phyloP scores from a whole-genome alignment of 2,329 filamentous ascomycete species.

The Alternaria alternata region DNA sequence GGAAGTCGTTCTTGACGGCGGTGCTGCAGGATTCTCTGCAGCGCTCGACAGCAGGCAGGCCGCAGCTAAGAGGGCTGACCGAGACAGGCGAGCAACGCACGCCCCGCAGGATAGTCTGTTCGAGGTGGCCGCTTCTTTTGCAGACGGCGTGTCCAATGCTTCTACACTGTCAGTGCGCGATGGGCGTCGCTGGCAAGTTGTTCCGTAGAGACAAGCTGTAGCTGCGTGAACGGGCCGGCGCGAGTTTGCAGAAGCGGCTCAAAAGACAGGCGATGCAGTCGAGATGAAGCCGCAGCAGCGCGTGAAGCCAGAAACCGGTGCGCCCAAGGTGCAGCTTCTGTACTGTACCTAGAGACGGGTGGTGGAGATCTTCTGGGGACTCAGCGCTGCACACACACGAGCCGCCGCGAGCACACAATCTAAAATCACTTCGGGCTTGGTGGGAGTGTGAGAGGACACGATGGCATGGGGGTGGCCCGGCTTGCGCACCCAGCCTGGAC shows the following conservation, averaged over 20 bases:
- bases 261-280: slow-evolving; percentile 24
- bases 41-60: slow-evolving; percentile 49
- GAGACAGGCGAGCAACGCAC: slow-evolving; percentile 50
- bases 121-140: slow-evolving; percentile 33
- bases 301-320: slow-evolving; percentile 26
- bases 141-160: slow-evolving; percentile 36
- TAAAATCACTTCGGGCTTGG: slow-evolving; percentile 48
- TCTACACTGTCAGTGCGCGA: slow-evolving; percentile 38
- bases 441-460: slow-evolving; percentile 34
- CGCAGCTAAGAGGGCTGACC: slow-evolving; percentile 53
- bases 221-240: slow-evolving; percentile 48
- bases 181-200: slow-evolving; percentile 34
- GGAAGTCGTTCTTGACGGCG: slow-evolving; percentile 45
- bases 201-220: slow-evolving; percentile 25
- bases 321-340: slow-evolving; percentile 29
- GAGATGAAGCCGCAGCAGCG: slow-evolving; percentile 27
- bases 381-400: slow-evolving; percentile 36
- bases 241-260: slow-evolving; percentile 43
- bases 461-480: slow-evolving; percentile 40
- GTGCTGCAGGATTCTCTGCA: slow-evolving; percentile 51
- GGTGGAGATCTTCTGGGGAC: slow-evolving; percentile 48
- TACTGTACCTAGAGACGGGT: slow-evolving; percentile 42
- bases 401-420: slow-evolving; percentile 48
- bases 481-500: slow-evolving; percentile 39
- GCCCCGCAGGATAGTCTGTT: slow-evolving; percentile 42